Evolutionary conservation across 768 basidiomycete genomes (phyloP).

Genomic region (Paxillus ammoniavirescens): DNA sequence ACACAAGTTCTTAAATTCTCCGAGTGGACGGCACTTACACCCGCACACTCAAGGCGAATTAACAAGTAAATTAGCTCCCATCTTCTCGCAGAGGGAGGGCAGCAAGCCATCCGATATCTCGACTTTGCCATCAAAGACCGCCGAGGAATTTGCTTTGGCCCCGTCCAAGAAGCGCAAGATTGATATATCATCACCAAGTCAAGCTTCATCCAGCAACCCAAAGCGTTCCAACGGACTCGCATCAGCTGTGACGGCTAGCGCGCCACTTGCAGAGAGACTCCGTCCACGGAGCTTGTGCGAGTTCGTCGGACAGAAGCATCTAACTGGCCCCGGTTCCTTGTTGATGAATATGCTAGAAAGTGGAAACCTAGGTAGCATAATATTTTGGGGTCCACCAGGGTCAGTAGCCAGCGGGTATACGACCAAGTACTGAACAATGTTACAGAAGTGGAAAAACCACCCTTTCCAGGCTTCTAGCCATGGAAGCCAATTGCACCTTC

Average conservation of each 20-base stretch:
- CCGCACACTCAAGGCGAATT: slow-evolving; percentile 12
- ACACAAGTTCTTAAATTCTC: slow-evolving; percentile 8
- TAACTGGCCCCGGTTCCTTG: slow-evolving; percentile 56
- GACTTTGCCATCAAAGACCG: slow-evolving; percentile 8
- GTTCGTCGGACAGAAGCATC: slow-evolving; percentile 70
- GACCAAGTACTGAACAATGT: background rate
- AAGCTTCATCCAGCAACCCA: slow-evolving; percentile 2
- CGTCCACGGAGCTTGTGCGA: slow-evolving; percentile 63
- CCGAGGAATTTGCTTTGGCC: slow-evolving; percentile 11
- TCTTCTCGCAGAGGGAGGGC: slow-evolving; percentile 34
- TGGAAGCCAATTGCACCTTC: slow-evolving; percentile 55
- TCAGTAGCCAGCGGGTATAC: slow-evolving; percentile 15
- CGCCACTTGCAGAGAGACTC: slow-evolving; percentile 71
- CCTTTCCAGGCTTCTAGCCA: slow-evolving; percentile 68
- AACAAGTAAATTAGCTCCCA: slow-evolving; percentile 38
- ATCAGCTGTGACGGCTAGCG: slow-evolving; percentile 29
- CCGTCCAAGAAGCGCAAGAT: slow-evolving; percentile 32
- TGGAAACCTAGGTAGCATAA: slow-evolving; percentile 56
- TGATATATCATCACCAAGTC: slow-evolving; percentile 11
- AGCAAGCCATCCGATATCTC: slow-evolving; percentile 5
- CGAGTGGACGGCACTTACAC: background rate
- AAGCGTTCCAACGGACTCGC: slow-evolving; percentile 26
- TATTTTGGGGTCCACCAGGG: slow-evolving; percentile 80
- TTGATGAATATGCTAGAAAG: slow-evolving; percentile 51
- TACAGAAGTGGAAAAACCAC: slow-evolving; percentile 73